Conservation (phyloP, 495 filamentous ascomycete species). For the Penicillium diatomitis region DNA sequence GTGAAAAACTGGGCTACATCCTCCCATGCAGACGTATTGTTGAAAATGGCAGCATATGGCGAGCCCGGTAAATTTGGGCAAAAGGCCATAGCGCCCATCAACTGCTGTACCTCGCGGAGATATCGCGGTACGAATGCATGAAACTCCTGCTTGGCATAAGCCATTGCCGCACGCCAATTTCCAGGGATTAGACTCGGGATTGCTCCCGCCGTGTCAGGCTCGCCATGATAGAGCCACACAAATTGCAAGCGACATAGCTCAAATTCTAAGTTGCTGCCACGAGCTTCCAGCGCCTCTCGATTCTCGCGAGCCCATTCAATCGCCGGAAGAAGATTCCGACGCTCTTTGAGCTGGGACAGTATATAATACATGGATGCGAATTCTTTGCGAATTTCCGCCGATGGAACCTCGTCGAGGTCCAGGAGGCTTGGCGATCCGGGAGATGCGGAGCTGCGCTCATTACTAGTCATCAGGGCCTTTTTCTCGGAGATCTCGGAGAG, state of each 20-base stretch:
- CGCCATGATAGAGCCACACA: constrained; percentile 65
- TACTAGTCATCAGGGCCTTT: constrained; percentile 9
- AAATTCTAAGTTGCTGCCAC: constrained; percentile 90
- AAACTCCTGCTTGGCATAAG: constrained; percentile 63
- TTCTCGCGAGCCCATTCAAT: constrained; percentile 78
- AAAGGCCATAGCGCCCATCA: constrained; percentile 70
- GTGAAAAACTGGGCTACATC: constrained; percentile 80
- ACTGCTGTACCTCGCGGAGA: constrained; percentile 61
- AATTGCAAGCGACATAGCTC: constrained; percentile 83
- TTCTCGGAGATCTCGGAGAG: constrained; percentile 44
- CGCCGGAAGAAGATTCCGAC: constrained; percentile 65
- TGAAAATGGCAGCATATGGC: constrained; percentile 70
- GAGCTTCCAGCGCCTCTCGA: constrained; percentile 57
- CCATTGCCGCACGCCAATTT: constrained; percentile 51
- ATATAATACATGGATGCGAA: constrained; percentile 90
- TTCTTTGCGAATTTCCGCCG: constrained; percentile 58
- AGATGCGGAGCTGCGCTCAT: constrained; percentile 4
- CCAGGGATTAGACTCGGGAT: constrained; percentile 3
- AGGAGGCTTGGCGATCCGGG: constrained; percentile 17
- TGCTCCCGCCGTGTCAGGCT: constrained; percentile 13
- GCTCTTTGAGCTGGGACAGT: constrained; percentile 60
- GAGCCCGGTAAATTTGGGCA: constrained; percentile 55
- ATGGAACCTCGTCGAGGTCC: constrained; percentile 50
- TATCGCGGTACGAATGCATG: constrained; percentile 61
- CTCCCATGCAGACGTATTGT: constrained; percentile 62